Percentiles rank a stretch among this genome's conserved stretches.
Conservation (phyloP, 2,329 filamentous ascomycete species). For the Aspergillus clavatus region DNA sequence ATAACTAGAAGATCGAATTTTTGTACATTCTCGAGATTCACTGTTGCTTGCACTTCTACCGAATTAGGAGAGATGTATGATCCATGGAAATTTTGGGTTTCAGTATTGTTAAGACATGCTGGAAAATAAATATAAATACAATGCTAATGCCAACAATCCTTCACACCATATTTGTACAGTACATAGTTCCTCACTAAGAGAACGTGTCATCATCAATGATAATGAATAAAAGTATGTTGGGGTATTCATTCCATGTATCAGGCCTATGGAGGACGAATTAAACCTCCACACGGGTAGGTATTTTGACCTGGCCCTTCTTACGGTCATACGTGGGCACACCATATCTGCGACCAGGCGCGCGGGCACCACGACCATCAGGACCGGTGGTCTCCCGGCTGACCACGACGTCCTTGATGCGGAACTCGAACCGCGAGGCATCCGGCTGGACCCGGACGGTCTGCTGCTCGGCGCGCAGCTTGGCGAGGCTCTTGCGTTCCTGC, state of each 20-base stretch:
- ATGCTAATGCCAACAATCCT: conserved; percentile 1
- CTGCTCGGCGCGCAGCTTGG: conserved; percentile 42
- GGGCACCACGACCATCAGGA: conserved; percentile 48
- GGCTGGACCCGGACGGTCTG: conserved; percentile 41
- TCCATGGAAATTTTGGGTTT: too few species aligned
- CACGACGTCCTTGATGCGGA: conserved; percentile 52
- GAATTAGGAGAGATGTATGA: too few species aligned
- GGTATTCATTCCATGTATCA: too few species aligned
- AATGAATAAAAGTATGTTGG: not conserved
- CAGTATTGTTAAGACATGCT: conserved; percentile 1
- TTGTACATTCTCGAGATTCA: too few species aligned
- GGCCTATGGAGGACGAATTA: too few species aligned
- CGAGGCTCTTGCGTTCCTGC: conserved; percentile 35
- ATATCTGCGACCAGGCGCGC: conserved; percentile 56
- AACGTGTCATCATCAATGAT: not conserved
- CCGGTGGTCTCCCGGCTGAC: conserved; percentile 54
- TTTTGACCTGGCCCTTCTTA: conserved; percentile 60
- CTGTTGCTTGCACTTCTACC: too few species aligned
- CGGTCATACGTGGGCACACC: conserved; percentile 59
- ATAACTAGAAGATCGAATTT: too few species aligned
- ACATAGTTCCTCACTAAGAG: conserved; percentile 43
- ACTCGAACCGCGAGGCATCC: conserved; percentile 53
- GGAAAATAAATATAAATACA: conserved; percentile 7
- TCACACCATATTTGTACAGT: conserved; percentile 3
- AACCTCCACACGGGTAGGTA: conserved; percentile 55